phyloP scores from a whole-genome alignment of 345 rosid genomes.

The Rubroshorea leprosula region DNA sequence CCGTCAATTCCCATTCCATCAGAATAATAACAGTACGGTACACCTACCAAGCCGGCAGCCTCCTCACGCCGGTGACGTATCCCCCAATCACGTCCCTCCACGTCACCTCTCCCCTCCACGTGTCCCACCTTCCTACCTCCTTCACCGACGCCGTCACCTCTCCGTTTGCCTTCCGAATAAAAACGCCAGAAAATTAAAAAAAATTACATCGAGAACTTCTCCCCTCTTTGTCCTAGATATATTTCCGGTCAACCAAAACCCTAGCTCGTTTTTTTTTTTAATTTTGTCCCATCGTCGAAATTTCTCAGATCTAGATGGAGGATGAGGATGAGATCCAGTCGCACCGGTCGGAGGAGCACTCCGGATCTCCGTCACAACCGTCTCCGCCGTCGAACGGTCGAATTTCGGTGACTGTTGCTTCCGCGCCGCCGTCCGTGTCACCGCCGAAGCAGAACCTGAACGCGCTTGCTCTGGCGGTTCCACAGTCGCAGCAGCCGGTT shows the following conservation, averaged over 20 bases:
- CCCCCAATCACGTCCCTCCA: slow-evolving; percentile 33
- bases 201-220: too few species aligned
- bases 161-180: slow-evolving; percentile 10
- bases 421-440: slow-evolving; percentile 23
- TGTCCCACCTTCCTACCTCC: slow-evolving; percentile 23
- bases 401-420: slow-evolving; percentile 14
- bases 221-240: too few species aligned
- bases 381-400: slow-evolving; percentile 9
- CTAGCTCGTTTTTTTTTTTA: slow-evolving; percentile 7
- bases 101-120: slow-evolving; percentile 38
- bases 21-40: slow-evolving; percentile 15
- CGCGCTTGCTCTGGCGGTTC: slow-evolving; percentile 33
- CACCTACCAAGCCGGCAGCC: slow-evolving; percentile 38
- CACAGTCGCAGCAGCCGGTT: slow-evolving; percentile 29
- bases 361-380: slow-evolving; percentile 29
- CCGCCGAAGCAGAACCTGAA: slow-evolving; percentile 23
- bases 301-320: slow-evolving; percentile 35
- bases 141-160: slow-evolving; percentile 52
- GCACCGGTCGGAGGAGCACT: slow-evolving; percentile 25
- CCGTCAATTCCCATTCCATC: slow-evolving; percentile 29
- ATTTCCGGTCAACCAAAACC: slow-evolving; percentile 10
- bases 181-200: not conserved
- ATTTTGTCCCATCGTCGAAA: not conserved
- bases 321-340: slow-evolving; percentile 58
- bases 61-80: slow-evolving; percentile 39